These are phyloP conservation scores for Paratinospora sagittata DNA, from an alignment of 164 flowering plant species.

Conservation along the genomic window DNA sequence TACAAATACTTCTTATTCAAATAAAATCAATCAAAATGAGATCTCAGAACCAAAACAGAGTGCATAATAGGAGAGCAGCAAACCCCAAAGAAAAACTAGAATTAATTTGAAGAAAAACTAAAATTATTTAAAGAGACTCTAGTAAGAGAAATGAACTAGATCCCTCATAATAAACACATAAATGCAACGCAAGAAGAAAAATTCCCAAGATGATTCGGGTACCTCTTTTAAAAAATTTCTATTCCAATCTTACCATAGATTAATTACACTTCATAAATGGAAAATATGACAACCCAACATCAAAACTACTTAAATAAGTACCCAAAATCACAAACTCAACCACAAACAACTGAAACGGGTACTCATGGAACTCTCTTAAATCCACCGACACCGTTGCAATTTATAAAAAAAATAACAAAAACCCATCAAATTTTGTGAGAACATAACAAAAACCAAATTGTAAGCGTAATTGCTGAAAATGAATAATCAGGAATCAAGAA, in stretches of 20 bases:
- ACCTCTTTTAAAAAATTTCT: background rate
- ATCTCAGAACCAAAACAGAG: too few relatives aligned
- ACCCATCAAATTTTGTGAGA: background rate
- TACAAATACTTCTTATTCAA: too few relatives aligned
- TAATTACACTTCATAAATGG: conserved; percentile 1
- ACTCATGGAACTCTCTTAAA: background rate
- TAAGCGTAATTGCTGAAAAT: background rate
- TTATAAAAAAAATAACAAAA: background rate
- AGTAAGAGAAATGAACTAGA: too few relatives aligned
- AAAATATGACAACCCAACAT: background rate
- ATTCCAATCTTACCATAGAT: background rate
- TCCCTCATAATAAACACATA: too few relatives aligned
- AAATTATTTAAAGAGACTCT: too few relatives aligned
- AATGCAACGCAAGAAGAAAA: background rate
- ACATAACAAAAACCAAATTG: background rate
- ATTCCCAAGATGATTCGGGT: background rate
- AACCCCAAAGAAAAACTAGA: too few relatives aligned
- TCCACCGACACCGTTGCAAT: background rate
- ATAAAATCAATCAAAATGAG: too few relatives aligned
- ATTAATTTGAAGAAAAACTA: too few relatives aligned
- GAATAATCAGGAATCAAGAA: background rate
- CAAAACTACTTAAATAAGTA: background rate
- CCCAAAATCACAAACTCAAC: background rate
- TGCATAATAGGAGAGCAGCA: too few relatives aligned
- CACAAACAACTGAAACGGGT: too few relatives aligned